Percentiles rank a stretch among this genome's conserved stretches.
Evolutionary conservation across 2,329 filamentous ascomycete species (phyloP).

Genomic region (Cordyceps javanica): DNA sequence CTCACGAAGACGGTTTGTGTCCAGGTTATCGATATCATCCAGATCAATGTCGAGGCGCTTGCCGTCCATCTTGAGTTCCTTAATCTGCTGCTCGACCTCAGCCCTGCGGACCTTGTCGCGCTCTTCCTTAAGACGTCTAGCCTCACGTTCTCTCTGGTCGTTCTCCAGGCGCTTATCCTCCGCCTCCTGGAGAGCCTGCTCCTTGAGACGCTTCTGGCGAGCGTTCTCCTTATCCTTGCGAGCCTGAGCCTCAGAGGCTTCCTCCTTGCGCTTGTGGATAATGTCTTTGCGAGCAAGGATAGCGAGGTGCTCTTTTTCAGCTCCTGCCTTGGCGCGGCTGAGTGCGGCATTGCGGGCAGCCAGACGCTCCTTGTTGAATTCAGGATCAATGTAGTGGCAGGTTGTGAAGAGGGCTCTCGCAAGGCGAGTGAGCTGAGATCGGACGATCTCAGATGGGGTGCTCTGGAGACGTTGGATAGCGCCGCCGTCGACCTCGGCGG

Average conservation of each 20-base stretch:
- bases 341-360: slow-evolving; percentile 76
- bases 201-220: slow-evolving; percentile 75
- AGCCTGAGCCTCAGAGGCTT: slow-evolving; percentile 81
- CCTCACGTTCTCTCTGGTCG: slow-evolving; percentile 86
- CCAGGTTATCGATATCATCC: slow-evolving; percentile 76
- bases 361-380: slow-evolving; percentile 74
- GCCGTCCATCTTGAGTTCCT: slow-evolving; percentile 82
- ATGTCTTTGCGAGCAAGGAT: slow-evolving; percentile 79
- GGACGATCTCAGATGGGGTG: slow-evolving; percentile 95
- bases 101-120: slow-evolving; percentile 85
- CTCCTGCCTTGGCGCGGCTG: slow-evolving; percentile 74
- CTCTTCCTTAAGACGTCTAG: slow-evolving; percentile 78
- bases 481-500: slow-evolving; percentile 76
- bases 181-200: slow-evolving; percentile 82
- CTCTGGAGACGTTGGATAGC: slow-evolving; percentile 93
- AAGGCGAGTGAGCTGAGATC: slow-evolving; percentile 85
- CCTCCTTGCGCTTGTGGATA: slow-evolving; percentile 96
- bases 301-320: slow-evolving; percentile 85
- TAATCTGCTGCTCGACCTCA: slow-evolving; percentile 87
- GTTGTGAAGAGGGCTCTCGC: slow-evolving; percentile 88
- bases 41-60: slow-evolving; percentile 72
- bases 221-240: slow-evolving; percentile 90
- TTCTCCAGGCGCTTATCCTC: slow-evolving; percentile 85
- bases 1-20: slow-evolving; percentile 83
- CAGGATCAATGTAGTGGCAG: slow-evolving; percentile 91